Base-by-base conservation (phyloP, 306 rosid genomes). In the Vigna radiata region DNA sequence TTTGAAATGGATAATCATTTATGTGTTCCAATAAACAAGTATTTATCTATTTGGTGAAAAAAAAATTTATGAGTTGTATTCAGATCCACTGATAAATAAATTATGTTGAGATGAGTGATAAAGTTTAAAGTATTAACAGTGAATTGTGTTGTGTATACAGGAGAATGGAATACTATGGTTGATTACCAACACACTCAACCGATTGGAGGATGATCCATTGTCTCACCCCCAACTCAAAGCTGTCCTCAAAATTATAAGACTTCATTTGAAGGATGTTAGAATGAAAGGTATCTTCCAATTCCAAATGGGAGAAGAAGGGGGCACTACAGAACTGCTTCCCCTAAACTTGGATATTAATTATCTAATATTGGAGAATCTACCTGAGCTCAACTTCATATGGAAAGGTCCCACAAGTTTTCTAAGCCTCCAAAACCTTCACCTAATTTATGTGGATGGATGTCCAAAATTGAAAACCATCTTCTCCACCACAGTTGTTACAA, bases 281-380 rank as follows among this genome's bases (percentile, higher is more conserved):
- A 23, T 36, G 36, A 16, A 62, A 36, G 15, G 47, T 31, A 0
- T 62, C 10, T 62, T 33, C 8, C 8, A 63, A 37, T 16, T 63
- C 49, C 49, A 63, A 62, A 36, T 37, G 0, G 1, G 2, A 63
- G 29, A 63, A 9, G 1, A 0, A 8, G 4, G 16, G 16, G 18
- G 4, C 27, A 63, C 8, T 9, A n/a, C 1, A 33, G 7, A 16
- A 8, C 2, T 36, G 39, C 0, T 2, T 16, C 25, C 49, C 2
- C 5, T 63, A 4, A 37, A 63, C 16, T 8, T 63, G 39, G 39
- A 36, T 33, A 33, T 33, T 9, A 9, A 15, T 17, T n/a, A 0
- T 1, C 1, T 63, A 2, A 0, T 0, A 0, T 9, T 37, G 6
- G 0, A 0, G 6, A 0, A 16, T 17, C 69, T 62, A 8, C 48